Evolutionary conservation across 2,329 filamentous ascomycete species (phyloP).

Genomic region (Penicillium sp.): DNA sequence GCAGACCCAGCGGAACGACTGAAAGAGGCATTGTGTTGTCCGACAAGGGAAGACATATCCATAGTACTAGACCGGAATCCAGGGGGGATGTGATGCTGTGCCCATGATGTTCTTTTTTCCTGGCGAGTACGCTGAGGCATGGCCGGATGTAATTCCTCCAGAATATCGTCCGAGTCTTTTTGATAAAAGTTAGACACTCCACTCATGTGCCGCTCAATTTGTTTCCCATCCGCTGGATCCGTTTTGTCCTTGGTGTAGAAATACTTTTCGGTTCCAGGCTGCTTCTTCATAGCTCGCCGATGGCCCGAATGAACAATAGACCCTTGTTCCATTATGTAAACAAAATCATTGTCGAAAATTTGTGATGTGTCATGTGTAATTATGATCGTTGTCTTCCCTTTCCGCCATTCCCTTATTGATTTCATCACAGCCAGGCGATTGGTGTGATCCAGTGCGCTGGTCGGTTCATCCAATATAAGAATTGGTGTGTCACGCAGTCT

Average conservation of each 20-base stretch:
- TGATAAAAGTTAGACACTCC: not conserved
- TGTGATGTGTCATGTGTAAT: conserved; percentile 89
- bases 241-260: conserved; percentile 11
- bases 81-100: conserved; percentile 19
- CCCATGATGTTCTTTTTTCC: conserved; percentile 11
- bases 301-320: conserved; percentile 71
- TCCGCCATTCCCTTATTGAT: conserved; percentile 75
- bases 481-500: conserved; percentile 76
- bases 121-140: conserved; percentile 5
- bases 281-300: conserved; percentile 56
- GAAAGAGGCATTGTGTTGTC: not conserved
- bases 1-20: not conserved
- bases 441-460: conserved; percentile 79
- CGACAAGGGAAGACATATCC: not conserved
- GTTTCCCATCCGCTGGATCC: not conserved
- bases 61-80: conserved; percentile 15
- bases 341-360: conserved; percentile 72
- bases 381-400: conserved; percentile 83
- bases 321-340: conserved; percentile 78
- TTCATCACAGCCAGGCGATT: conserved; percentile 72
- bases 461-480: conserved; percentile 85
- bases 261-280: conserved; percentile 34
- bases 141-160: not conserved
- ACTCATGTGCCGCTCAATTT: not conserved
- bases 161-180: not conserved